These are phyloP conservation scores for Kalaharituber pfeilii DNA, from an alignment of 2,329 filamentous ascomycete genomes.

Conservation along the genomic window DNA sequence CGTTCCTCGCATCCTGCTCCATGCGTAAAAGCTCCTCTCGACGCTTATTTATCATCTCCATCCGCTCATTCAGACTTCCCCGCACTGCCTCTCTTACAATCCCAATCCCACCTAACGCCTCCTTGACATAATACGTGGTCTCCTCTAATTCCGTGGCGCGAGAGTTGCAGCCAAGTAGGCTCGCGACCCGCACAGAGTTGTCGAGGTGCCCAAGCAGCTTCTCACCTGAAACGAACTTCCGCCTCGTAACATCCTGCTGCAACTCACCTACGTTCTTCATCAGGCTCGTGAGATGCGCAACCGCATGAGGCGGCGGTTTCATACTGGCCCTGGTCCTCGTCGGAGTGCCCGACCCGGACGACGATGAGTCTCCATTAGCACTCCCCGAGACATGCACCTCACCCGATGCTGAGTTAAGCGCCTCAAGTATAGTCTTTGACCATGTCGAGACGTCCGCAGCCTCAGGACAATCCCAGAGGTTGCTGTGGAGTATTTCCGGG, in stretches of 20 bases:
- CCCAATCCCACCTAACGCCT: background rate
- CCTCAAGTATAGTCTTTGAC: background rate
- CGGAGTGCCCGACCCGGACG: background rate
- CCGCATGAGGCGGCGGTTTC: background rate
- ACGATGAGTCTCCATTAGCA: background rate
- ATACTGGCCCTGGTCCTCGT: background rate
- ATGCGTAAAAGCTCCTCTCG: background rate
- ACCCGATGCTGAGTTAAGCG: background rate
- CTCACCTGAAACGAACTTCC: background rate
- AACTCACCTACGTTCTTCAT: background rate
- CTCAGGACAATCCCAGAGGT: background rate
- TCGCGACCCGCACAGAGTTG: background rate
- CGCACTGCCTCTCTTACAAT: background rate
- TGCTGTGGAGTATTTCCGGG: background rate
- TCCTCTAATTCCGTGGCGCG: background rate
- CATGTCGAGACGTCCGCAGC: background rate
- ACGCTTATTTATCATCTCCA: background rate
- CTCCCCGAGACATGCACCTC: background rate
- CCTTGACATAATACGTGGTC: background rate
- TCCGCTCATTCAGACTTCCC: background rate
- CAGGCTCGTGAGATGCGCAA: background rate
- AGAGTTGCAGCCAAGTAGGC: background rate
- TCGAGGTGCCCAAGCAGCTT: background rate
- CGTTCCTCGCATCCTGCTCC: background rate
- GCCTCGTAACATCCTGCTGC: background rate